phyloP scores from a whole-genome alignment of 2,329 filamentous ascomycete genomes.

The Aureobasidium sp. region DNA sequence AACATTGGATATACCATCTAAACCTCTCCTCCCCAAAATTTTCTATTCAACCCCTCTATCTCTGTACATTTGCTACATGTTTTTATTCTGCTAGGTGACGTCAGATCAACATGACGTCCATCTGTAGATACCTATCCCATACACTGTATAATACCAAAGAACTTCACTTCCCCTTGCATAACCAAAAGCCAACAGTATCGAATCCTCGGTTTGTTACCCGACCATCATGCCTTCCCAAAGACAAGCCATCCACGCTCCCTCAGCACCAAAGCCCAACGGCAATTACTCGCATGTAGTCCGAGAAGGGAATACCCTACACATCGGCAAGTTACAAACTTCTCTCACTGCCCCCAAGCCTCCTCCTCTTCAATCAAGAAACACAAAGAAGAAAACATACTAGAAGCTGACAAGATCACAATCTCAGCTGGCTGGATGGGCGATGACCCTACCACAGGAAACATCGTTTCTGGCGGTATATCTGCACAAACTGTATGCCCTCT shows the following conservation, averaged over 20 bases:
- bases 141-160: not conserved
- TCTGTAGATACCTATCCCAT: too few species aligned
- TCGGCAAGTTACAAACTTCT: not conserved
- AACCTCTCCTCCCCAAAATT: not conserved
- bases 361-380: too few species aligned
- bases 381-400: too few species aligned
- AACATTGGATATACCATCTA: too few species aligned
- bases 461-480: constrained; percentile 20
- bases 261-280: constrained; percentile 20
- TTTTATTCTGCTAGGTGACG: not conserved
- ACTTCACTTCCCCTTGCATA: not conserved
- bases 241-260: constrained; percentile 14
- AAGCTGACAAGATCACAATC: too few species aligned
- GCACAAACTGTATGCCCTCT: constrained; percentile 15
- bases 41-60: too few species aligned
- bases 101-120: not conserved
- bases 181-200: too few species aligned
- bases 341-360: not conserved
- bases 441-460: constrained; percentile 19
- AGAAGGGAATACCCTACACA: constrained; percentile 16
- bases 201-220: too few species aligned
- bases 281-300: constrained; percentile 21
- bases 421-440: constrained; percentile 23
- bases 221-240: constrained; percentile 1
- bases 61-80: not conserved